Conservation (phyloP, 1,284 basidiomycete species). For the Termitomyces sp. region DNA sequence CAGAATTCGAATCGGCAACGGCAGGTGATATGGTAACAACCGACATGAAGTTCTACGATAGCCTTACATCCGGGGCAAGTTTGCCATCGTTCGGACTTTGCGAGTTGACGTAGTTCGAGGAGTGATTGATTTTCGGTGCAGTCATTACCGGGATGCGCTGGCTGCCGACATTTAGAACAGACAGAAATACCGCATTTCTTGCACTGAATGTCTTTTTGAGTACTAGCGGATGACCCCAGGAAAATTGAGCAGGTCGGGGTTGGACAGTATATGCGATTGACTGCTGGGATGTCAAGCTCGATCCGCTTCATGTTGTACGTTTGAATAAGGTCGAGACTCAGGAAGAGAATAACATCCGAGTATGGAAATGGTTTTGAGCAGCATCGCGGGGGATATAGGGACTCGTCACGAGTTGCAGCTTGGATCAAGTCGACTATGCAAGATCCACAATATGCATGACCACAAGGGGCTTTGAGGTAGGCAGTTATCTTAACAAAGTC, state of each 20-base stretch:
- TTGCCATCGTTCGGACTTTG: slow-evolving; percentile 38
- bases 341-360: slow-evolving; percentile 19
- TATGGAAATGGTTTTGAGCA: slow-evolving; percentile 30
- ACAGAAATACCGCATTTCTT: slow-evolving; percentile 30
- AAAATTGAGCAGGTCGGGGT: slow-evolving; percentile 43
- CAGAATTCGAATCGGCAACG: slow-evolving; percentile 43
- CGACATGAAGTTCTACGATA: slow-evolving; percentile 40
- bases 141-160: slow-evolving; percentile 28
- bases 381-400: slow-evolving; percentile 33
- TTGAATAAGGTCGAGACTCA: slow-evolving; percentile 16
- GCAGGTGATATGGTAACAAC: slow-evolving; percentile 50
- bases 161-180: slow-evolving; percentile 41
- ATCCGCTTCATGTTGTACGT: slow-evolving; percentile 27
- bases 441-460: slow-evolving; percentile 25
- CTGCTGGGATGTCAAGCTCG: slow-evolving; percentile 33
- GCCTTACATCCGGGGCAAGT: slow-evolving; percentile 41
- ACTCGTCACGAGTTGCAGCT: slow-evolving; percentile 31
- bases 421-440: slow-evolving; percentile 25
- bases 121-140: slow-evolving; percentile 34
- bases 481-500: slow-evolving; percentile 17
- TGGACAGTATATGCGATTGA: slow-evolving; percentile 36
- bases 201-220: slow-evolving; percentile 24
- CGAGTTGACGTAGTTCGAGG: slow-evolving; percentile 36
- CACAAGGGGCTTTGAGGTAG: slow-evolving; percentile 25
- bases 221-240: slow-evolving; percentile 36